phyloP scores from a whole-genome alignment of 139 green algal genomes.

The Haematococcus sp. region DNA sequence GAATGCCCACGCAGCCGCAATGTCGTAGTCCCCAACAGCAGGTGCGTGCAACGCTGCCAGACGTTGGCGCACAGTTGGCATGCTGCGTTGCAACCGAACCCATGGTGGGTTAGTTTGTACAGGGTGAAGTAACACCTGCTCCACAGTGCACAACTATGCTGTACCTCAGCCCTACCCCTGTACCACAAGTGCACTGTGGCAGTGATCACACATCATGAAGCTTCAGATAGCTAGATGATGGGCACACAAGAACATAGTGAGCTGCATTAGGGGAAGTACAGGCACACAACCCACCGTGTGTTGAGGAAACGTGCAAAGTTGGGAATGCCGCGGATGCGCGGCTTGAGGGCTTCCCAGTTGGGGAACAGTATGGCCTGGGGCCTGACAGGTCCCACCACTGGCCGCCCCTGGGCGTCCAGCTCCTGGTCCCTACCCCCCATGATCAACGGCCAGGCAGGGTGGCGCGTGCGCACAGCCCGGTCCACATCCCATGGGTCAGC shows the following conservation, averaged over 20 bases:
- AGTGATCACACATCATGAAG: no score
- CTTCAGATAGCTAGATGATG: no score
- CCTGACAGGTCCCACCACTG: neutral
- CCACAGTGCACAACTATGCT: no score
- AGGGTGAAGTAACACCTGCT: no score
- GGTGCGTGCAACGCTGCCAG: neutral
- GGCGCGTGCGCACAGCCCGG: neutral
- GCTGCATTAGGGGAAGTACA: no score
- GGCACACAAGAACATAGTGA: no score
- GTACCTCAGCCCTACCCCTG: no score
- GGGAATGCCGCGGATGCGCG: constrained; percentile 9
- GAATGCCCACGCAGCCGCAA: constrained; percentile 11
- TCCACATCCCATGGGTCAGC: constrained; percentile 25
- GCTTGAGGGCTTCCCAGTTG: constrained; percentile 1
- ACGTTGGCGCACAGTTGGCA: no score
- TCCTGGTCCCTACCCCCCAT: neutral
- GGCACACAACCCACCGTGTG: neutral
- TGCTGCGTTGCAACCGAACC: no score
- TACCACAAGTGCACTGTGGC: no score
- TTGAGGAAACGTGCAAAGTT: constrained; percentile 12
- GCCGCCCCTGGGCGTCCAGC: neutral
- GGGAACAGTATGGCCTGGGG: neutral
- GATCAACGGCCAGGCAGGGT: constrained; percentile 21
- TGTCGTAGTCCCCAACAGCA: constrained; percentile 14
- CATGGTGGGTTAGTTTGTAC: no score